Conservation (phyloP, 176 grass and related monocot genomes). For the Aegilops tauschii region DNA sequence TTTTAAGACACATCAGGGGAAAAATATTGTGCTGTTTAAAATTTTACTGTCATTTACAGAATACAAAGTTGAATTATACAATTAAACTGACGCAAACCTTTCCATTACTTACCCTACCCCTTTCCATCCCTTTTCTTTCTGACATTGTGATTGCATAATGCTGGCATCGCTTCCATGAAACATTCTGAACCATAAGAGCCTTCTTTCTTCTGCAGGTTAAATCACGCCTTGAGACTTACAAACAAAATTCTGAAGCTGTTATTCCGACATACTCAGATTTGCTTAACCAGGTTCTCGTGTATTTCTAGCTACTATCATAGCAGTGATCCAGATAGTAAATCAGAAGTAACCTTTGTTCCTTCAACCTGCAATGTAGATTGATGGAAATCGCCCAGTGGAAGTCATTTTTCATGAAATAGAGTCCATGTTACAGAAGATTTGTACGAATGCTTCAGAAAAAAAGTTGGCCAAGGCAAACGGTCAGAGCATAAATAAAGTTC, state of each 20-base stretch:
- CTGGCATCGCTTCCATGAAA: background rate
- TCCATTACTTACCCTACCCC: background rate
- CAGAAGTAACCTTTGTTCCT: slow-evolving; percentile 30
- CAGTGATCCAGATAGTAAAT: slow-evolving; percentile 20
- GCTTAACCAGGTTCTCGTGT: slow-evolving; percentile 66
- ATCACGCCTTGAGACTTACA: slow-evolving; percentile 80
- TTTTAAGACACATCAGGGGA: background rate
- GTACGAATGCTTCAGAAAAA: slow-evolving; percentile 41
- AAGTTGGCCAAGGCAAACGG: slow-evolving; percentile 65
- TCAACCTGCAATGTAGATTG: slow-evolving; percentile 61
- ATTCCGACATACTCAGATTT: slow-evolving; percentile 71
- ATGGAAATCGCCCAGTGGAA: slow-evolving; percentile 75
- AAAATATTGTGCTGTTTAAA: background rate
- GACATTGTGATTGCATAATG: slow-evolving; percentile 6
- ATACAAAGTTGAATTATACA: background rate
- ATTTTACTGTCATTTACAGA: slow-evolving; percentile 6
- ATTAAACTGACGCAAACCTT: background rate
- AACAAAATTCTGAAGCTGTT: slow-evolving; percentile 72
- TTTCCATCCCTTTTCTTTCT: background rate
- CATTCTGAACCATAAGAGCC: background rate
- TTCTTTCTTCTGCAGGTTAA: slow-evolving; percentile 56
- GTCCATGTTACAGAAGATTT: slow-evolving; percentile 59
- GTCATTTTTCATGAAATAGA: slow-evolving; percentile 71
- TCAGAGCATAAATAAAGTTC: slow-evolving; percentile 36
- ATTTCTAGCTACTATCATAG: slow-evolving; percentile 18